phyloP scores from a whole-genome alignment of 768 basidiomycete species.

The Lactarius tabidus region DNA sequence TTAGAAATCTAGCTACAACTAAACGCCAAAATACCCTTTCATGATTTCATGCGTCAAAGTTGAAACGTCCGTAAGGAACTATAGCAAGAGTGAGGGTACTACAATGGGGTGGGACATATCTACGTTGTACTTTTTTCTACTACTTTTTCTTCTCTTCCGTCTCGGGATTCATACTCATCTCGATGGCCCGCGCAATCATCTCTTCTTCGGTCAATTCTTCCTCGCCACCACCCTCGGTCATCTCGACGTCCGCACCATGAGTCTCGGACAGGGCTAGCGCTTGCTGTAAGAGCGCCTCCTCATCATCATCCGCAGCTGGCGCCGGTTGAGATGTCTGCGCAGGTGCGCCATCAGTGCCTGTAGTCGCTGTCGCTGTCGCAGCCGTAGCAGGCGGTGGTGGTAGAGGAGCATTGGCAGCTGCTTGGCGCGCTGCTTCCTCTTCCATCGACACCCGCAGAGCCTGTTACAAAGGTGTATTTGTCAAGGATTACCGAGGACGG shows the following conservation, averaged over 20 bases:
- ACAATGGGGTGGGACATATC: too few relatives aligned
- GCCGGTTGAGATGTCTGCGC: constrained; percentile 29
- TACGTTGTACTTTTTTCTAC: background rate
- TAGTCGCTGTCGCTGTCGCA: constrained; percentile 31
- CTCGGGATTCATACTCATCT: constrained; percentile 78
- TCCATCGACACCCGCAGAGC: constrained; percentile 97
- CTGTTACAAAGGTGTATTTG: constrained; percentile 39
- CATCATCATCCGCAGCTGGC: constrained; percentile 61
- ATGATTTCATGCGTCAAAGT: background rate
- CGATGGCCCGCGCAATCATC: constrained; percentile 85
- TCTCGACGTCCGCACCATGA: constrained; percentile 42
- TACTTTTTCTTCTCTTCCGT: constrained; percentile 46
- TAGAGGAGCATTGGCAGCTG: constrained; percentile 39
- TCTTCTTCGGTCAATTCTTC: constrained; percentile 80
- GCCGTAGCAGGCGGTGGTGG: constrained; percentile 34
- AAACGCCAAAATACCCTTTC: background rate
- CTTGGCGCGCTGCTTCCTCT: constrained; percentile 81
- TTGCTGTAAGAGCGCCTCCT: constrained; percentile 69
- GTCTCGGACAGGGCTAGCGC: constrained; percentile 73
- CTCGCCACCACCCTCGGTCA: constrained; percentile 48
- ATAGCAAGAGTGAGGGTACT: constrained; percentile 1
- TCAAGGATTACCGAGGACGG: background rate
- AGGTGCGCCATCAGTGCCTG: constrained; percentile 33
- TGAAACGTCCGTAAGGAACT: background rate
- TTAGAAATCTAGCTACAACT: constrained; percentile 7